Evolutionary conservation across 106 monocot species (phyloP), one percentile per base, ranked within the genome.

Genomic region (Dendrobium huoshanense): DNA sequence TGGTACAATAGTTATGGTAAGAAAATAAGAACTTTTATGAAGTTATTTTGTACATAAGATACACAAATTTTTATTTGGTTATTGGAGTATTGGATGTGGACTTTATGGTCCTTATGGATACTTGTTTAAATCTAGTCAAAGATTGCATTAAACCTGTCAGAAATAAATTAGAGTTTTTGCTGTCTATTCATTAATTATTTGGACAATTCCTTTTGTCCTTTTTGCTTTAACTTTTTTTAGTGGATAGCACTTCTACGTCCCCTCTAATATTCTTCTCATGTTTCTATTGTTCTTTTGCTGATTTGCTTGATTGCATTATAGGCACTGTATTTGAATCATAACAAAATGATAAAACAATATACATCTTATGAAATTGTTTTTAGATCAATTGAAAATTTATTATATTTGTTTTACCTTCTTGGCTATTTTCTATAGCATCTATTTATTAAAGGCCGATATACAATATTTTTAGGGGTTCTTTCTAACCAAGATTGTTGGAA

Each of bases 401-500:
- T 18, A 58, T 58, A 45, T 45, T 45, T 5, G 58, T 5, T 19
- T 27, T 25, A 75, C 79, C 55, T 77, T 58, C 18, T 17, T 17
- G 16, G 20, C 16, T 58, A 19, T 58, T 58, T 45, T 45, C 45
- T 45, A 6, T 58, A n/a, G 20, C 5, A 58, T 19, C 58, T 58
- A 58, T 58, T 17, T 58, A n/a, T 13, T n/a, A 58, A 58, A 58
- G 3, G 20, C 58, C 20, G 58, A 58, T n/a, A 58, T 58, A 58
- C 58, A 58, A n/a, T 58, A 58, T n/a, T 58, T 81, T 61, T 82
- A 92, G 91, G 82, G 79, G n/a, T 89, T 78, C 58, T 88, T 89
- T 20, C 77, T 93, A 47, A 93, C 90, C 25, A 94, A 87, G 80
- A 89, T 89, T 73, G 87, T 91, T 75, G 87, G 89, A 45, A 95